A percentile compares a stretch with the other conserved stretches of the same genome.
Conservation (phyloP, 1,139 yeast genomes). For the Taphrina sp. region DNA sequence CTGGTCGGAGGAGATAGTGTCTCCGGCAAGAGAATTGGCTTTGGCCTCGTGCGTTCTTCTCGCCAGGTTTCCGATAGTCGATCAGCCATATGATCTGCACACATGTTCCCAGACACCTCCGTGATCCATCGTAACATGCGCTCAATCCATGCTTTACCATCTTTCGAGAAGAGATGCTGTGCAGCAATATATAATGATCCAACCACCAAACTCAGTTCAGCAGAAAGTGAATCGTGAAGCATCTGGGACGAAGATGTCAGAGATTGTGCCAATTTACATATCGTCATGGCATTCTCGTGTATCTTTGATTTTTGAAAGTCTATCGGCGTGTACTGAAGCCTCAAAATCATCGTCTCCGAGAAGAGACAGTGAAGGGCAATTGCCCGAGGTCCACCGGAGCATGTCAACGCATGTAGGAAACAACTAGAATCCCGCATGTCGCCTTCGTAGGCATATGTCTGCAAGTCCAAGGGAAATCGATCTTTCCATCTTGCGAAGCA, state of each 20-base stretch:
- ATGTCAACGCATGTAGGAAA: slow-evolving; percentile 9
- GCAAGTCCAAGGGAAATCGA: slow-evolving; percentile 8
- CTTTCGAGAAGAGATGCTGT: slow-evolving; percentile 7
- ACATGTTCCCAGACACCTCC: slow-evolving; percentile 6
- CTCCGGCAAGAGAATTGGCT: no score
- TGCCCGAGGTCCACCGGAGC: slow-evolving; percentile 18
- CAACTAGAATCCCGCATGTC: background rate
- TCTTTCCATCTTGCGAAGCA: slow-evolving; percentile 2
- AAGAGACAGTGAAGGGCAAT: slow-evolving; percentile 20
- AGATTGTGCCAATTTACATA: slow-evolving; percentile 6
- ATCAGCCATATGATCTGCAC: background rate
- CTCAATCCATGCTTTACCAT: slow-evolving; percentile 7
- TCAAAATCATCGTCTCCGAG: slow-evolving; percentile 16
- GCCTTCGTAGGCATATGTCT: slow-evolving; percentile 3
- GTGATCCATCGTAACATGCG: background rate
- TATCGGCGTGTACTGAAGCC: background rate
- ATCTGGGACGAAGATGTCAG: slow-evolving; percentile 7
- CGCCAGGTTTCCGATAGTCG: slow-evolving; percentile 3
- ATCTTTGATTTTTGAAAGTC: slow-evolving; percentile 10
- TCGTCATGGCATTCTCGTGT: slow-evolving; percentile 28
- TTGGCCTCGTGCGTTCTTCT: slow-evolving; percentile 17
- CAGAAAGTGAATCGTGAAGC: background rate
- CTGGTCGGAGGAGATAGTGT: no score
- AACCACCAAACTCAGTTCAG: slow-evolving; percentile 1
- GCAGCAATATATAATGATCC: slow-evolving; percentile 16